A percentile compares a stretch with the other conserved stretches of the same genome.
Evolutionary conservation across 1,284 basidiomycete species (phyloP).

Genomic region (Cronartium quercuum): DNA sequence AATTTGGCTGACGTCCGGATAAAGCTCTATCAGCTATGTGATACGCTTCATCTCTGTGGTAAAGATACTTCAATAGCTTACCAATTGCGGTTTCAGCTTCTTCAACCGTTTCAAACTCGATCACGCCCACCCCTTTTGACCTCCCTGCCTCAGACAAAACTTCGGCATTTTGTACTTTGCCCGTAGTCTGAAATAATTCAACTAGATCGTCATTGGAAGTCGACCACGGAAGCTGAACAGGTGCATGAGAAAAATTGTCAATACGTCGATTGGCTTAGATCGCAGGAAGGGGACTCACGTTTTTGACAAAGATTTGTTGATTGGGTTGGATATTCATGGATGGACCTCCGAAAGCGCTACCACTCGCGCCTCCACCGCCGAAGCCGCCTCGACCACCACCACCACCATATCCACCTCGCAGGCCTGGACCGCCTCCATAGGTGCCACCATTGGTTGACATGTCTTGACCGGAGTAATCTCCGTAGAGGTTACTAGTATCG

Average conservation of each 20-base stretch:
- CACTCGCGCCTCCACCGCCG: conserved; percentile 43
- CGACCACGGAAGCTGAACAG: conserved; percentile 80
- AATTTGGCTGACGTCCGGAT: conserved; percentile 41
- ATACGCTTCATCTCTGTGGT: not conserved
- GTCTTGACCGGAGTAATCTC: conserved; percentile 68
- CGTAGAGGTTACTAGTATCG: conserved; percentile 67
- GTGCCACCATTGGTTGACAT: conserved; percentile 44
- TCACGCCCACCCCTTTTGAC: conserved; percentile 87
- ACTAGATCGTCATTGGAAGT: conserved; percentile 98
- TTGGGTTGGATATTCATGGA: conserved; percentile 62
- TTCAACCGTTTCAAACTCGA: conserved; percentile 78
- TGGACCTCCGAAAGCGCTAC: conserved; percentile 49
- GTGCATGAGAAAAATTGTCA: not conserved
- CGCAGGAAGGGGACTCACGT: conserved; percentile 60
- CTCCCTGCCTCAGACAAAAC: conserved; percentile 79
- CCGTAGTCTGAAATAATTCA: conserved; percentile 95
- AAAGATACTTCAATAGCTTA: conserved; percentile 45
- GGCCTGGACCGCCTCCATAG: conserved; percentile 52
- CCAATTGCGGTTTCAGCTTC: conserved; percentile 89
- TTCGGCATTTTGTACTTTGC: conserved; percentile 86
- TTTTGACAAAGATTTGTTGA: conserved; percentile 94
- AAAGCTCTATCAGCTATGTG: not conserved
- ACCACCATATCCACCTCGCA: conserved; percentile 51
- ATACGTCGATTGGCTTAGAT: not conserved
- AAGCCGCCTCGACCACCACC: conserved; percentile 48